Percentiles rank a stretch among this genome's conserved stretches.
Conservation (phyloP, 257 asterid species). For the Nyctanthes arbortristis region DNA sequence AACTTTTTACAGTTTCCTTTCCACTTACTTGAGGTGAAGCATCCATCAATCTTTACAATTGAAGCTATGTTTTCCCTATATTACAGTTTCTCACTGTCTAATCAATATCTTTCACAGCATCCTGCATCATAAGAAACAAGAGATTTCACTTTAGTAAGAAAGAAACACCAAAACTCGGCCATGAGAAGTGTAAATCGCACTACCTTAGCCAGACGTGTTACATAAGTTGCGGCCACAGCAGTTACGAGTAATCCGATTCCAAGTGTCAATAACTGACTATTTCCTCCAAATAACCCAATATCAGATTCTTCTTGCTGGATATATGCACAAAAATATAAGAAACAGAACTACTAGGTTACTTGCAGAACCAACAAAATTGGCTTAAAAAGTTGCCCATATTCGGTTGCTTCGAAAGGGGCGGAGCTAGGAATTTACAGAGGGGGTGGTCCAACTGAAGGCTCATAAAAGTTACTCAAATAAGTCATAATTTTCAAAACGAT, state of each 20-base stretch:
- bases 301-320: slow-evolving; percentile 88
- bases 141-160: slow-evolving; percentile 4
- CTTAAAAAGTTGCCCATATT: neutral
- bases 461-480: too few relatives aligned
- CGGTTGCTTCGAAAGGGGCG: neutral
- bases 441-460: too few relatives aligned
- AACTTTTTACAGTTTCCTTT: slow-evolving; percentile 7
- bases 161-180: neutral
- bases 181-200: neutral
- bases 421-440: neutral
- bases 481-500: too few relatives aligned
- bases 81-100: slow-evolving; percentile 17
- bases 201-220: slow-evolving; percentile 87
- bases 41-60: slow-evolving; percentile 17
- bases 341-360: neutral
- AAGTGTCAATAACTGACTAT: slow-evolving; percentile 67
- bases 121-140: slow-evolving; percentile 32
- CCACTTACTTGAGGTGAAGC: slow-evolving; percentile 20
- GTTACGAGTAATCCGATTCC: slow-evolving; percentile 81
- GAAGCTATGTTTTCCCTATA: neutral
- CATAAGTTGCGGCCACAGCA: slow-evolving; percentile 85
- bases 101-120: slow-evolving; percentile 55
- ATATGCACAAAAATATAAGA: neutral
- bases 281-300: slow-evolving; percentile 60
- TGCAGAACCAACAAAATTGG: neutral